These are phyloP conservation scores for Cryphonectria naterciae DNA, from an alignment of 2,329 filamentous ascomycete species.

Conservation along the genomic window DNA sequence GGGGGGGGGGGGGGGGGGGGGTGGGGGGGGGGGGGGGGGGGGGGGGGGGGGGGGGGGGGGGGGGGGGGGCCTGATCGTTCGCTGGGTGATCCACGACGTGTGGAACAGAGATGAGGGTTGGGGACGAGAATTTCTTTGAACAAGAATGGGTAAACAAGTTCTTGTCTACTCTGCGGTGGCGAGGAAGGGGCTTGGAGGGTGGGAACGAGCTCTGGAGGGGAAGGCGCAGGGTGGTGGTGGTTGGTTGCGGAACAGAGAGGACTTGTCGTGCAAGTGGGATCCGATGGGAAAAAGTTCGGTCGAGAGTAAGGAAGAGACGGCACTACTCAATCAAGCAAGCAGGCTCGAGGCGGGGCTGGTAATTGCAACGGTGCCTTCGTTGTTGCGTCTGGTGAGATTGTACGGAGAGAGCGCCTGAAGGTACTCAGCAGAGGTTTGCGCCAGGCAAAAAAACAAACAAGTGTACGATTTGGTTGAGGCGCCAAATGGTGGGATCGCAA, in stretches of 20 bases:
- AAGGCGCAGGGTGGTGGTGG: slow-evolving; percentile 2
- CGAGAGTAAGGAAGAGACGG: slow-evolving; percentile 4
- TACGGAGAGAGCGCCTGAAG: background rate
- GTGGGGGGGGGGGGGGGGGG: too few species aligned
- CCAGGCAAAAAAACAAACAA: slow-evolving; percentile 18
- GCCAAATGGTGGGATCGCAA: background rate
- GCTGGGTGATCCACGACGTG: background rate
- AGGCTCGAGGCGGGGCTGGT: background rate
- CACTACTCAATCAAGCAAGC: slow-evolving; percentile 7
- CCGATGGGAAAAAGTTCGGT: slow-evolving; percentile 25
- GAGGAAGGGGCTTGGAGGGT: background rate
- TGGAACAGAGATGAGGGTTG: background rate
- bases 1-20: too few species aligned
- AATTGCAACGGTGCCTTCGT: background rate
- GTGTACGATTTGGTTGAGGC: background rate
- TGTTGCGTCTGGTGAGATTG: background rate
- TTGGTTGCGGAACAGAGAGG: slow-evolving; percentile 14
- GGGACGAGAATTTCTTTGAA: background rate
- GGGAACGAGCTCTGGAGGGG: background rate
- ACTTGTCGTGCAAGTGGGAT: slow-evolving; percentile 23
- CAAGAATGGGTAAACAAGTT: background rate
- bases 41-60: too few species aligned
- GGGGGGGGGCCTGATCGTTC: too few species aligned
- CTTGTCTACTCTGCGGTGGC: background rate
- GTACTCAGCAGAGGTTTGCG: slow-evolving; percentile 10